Evolutionary conservation across 352 stramenopile genomes (phyloP), one percentile per base, ranked within the genome.

Genomic region (Phytophthora idaei): DNA sequence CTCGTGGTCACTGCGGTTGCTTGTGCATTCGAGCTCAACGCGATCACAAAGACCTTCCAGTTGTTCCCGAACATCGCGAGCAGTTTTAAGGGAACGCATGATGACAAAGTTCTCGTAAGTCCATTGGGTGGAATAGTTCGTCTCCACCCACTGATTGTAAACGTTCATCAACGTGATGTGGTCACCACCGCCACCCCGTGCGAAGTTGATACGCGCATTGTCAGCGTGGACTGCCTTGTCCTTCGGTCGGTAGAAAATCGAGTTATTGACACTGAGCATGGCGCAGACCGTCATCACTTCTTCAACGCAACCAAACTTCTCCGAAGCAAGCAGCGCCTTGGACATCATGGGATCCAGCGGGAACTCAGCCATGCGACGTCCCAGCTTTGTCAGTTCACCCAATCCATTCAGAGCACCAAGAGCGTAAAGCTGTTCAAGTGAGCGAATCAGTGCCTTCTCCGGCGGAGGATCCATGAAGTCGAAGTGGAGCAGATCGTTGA

Each of bases 381-480:
- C 89, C 46, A 98, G 62, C 70, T 98, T 98, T 3, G 98, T 99
- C 29, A 99, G 77, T 71, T 99, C 97, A 44, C 98, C 98, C 28
- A 95, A 75, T 65, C 99, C 97, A 74, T 99, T 99, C 8, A 99
- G 78, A 31, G 98, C 97, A n/a, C 98, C 98, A 7, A 99, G 86
- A 4, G 98, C 98, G 73, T 99, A 99, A 6, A 99, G 83, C 74
- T 99, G 95, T 77, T 99, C 97, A 6, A 99, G 83, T 12, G 97
- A 97, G 14, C 97, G 88, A 62, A 99, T 99, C 14, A 99, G 82
- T 15, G 97, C 98, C 78, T 99, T 98, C 44, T 98, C 91, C 4
- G 98, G 98, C 15, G 98, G 98, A 15, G 96, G 89, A 78, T 99
- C 98, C 97, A 99, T 99, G 67, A 99, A 99, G 78, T 99, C 98